Evolutionary conservation across 2,329 filamentous ascomycete species (phyloP).

Genomic region (Neofusicoccum parvum): DNA sequence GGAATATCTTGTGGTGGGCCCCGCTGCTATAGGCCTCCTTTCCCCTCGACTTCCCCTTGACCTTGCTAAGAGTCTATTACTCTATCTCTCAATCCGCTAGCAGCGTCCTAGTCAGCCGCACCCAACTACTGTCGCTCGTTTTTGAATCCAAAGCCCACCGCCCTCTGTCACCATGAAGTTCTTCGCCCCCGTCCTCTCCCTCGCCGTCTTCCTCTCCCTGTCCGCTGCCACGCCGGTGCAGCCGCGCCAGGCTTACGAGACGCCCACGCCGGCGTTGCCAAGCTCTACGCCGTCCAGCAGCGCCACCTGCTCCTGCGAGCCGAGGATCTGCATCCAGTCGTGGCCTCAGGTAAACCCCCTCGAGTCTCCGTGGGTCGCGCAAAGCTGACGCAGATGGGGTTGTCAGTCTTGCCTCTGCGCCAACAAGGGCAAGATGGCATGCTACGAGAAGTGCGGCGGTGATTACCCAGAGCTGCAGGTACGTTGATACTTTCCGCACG

Average conservation of each 20-base stretch:
- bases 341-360: conserved; percentile 13
- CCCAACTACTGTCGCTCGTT: neutral
- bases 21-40: neutral
- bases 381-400: neutral
- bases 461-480: conserved; percentile 11
- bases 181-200: conserved; percentile 1
- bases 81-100: neutral
- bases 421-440: conserved; percentile 16
- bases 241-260: neutral
- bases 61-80: neutral
- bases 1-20: conserved; percentile 1
- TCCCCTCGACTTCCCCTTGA: neutral
- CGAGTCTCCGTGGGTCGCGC: neutral
- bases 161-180: conserved; percentile 12
- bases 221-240: neutral
- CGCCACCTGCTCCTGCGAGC: conserved; percentile 19
- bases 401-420: conserved; percentile 15
- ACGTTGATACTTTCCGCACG: neutral
- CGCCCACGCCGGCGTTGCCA: neutral
- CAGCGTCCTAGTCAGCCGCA: neutral
- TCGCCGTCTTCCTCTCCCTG: neutral
- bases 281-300: neutral
- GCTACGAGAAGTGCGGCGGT: conserved; percentile 22
- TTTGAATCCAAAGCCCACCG: neutral
- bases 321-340: conserved; percentile 15